Evolutionary conservation across 2,329 filamentous ascomycete genomes (phyloP).

Genomic region (Aureobasidium sp.): DNA sequence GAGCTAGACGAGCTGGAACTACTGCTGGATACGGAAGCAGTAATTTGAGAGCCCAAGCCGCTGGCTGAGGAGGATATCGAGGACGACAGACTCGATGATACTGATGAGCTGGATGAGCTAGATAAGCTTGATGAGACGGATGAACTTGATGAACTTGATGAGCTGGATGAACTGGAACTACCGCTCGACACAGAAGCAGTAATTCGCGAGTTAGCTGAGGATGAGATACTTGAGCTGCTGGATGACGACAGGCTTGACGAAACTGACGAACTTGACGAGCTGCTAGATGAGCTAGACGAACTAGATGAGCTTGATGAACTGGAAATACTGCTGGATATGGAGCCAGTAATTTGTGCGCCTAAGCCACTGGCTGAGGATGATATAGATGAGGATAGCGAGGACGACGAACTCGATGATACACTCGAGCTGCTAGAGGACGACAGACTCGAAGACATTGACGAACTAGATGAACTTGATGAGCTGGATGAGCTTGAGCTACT

Average conservation of each 20-base stretch:
- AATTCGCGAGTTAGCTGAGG: background rate
- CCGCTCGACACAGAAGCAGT: background rate
- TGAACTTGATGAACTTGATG: background rate
- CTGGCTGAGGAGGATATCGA: no score
- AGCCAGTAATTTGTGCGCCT: background rate
- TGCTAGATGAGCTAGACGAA: background rate
- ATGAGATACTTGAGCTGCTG: background rate
- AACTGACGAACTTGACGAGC: background rate
- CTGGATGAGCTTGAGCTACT: background rate
- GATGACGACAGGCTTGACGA: background rate
- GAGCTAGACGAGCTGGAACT: no score
- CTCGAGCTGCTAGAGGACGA: background rate
- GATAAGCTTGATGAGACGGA: no score
- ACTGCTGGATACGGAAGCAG: no score
- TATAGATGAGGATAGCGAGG: no score
- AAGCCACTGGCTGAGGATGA: background rate
- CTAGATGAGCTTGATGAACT: background rate
- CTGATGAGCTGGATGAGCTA: no score
- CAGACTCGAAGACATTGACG: background rate
- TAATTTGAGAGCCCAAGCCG: no score
- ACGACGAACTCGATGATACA: no score
- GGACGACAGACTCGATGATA: no score
- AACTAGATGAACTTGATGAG: background rate
- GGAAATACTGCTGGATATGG: background rate
- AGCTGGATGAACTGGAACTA: background rate